Evolutionary conservation across 371 early-diverging fungal genomes (phyloP).

Genomic region (Smittium mucronatum): DNA sequence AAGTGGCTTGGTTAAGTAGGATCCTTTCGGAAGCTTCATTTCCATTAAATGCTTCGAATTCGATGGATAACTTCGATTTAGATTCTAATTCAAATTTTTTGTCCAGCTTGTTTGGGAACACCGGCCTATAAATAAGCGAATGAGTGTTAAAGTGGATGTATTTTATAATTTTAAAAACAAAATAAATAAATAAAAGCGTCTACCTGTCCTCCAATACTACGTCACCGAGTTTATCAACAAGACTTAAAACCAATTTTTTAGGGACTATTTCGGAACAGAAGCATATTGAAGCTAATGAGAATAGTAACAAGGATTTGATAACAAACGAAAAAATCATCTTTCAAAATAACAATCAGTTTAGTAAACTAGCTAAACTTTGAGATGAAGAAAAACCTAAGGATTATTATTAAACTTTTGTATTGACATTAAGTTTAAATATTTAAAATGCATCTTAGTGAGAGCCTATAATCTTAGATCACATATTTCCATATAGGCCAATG

Average conservation of each 20-base stretch:
- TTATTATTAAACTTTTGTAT: too few species aligned
- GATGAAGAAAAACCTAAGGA: too few species aligned
- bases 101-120: conserved; percentile 15
- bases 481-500: too few species aligned
- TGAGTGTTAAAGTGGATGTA: background rate
- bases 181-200: background rate
- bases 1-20: conserved; percentile 25
- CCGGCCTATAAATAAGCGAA: background rate
- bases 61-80: conserved; percentile 18
- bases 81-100: conserved; percentile 16
- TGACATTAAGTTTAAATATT: too few species aligned
- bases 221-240: background rate
- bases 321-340: too few species aligned
- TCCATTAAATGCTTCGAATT: conserved; percentile 16
- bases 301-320: too few species aligned
- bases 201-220: background rate
- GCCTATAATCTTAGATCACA: too few species aligned
- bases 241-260: background rate
- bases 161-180: too few species aligned
- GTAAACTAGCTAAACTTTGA: too few species aligned
- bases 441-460: too few species aligned
- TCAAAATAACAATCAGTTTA: too few species aligned
- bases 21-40: conserved; percentile 3
- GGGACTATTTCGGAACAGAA: background rate
- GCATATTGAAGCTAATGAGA: too few species aligned